phyloP scores from a whole-genome alignment of 371 early-diverging fungal species.

The Lichtheimia ramosa region DNA sequence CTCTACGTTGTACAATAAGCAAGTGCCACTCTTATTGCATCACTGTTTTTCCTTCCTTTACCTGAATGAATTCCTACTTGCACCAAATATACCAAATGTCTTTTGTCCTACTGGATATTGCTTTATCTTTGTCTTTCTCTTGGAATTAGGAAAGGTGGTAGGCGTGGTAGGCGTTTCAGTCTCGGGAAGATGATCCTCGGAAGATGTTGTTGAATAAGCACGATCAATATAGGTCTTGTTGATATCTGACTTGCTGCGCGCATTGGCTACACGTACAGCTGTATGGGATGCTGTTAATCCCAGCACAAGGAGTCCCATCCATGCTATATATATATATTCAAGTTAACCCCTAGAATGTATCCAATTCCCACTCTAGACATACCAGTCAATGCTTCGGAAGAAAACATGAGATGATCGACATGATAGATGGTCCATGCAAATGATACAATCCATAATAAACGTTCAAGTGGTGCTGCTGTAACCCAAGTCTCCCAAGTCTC shows the following conservation, averaged over 20 bases:
- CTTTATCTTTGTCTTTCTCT: too few species aligned
- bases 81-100: constrained; percentile 20
- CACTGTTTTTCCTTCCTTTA: constrained; percentile 16
- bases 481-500: constrained; percentile 1
- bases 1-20: constrained; percentile 14
- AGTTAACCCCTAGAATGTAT: too few species aligned
- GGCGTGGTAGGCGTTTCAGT: background rate
- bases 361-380: too few species aligned
- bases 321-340: background rate
- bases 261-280: background rate
- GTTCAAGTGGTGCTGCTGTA: constrained; percentile 21
- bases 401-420: background rate
- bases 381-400: background rate
- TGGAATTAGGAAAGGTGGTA: background rate
- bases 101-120: too few species aligned
- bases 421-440: constrained; percentile 26
- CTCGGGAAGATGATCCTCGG: constrained; percentile 18
- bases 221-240: background rate
- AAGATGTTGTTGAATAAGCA: constrained; percentile 22
- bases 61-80: constrained; percentile 17
- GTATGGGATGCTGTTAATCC: background rate
- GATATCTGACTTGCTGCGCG: background rate
- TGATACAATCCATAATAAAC: constrained; percentile 28
- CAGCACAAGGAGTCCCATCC: background rate
- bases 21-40: background rate